phyloP scores from a whole-genome alignment of 495 filamentous ascomycete genomes.

The Penicillium pulvis region DNA sequence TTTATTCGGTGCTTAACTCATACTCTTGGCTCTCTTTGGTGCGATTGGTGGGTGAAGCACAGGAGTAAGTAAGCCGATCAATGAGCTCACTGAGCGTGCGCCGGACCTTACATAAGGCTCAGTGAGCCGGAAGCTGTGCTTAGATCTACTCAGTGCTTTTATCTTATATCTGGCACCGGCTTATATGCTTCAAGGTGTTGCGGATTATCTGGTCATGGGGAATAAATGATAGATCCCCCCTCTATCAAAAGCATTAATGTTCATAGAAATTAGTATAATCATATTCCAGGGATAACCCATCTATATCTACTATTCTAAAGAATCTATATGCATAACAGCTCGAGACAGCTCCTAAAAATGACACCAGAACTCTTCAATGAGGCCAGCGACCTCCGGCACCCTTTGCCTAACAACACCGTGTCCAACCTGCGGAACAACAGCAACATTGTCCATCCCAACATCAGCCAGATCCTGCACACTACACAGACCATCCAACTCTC shows the following conservation, averaged over 20 bases:
- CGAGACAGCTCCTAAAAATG: neutral
- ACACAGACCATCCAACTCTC: conserved; percentile 44
- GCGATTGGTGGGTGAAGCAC: conserved; percentile 4
- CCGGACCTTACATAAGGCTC: too few relatives aligned
- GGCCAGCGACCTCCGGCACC: conserved; percentile 33
- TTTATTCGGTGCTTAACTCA: conserved; percentile 1
- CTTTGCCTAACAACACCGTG: conserved; percentile 42
- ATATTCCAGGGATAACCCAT: neutral
- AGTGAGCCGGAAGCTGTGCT: too few relatives aligned
- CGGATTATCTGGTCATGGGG: neutral
- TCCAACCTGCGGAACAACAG: conserved; percentile 36
- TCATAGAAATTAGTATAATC: neutral
- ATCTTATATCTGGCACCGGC: neutral
- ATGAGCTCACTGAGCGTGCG: too few relatives aligned
- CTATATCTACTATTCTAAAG: neutral
- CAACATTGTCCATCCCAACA: conserved; percentile 40
- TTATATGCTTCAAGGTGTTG: neutral
- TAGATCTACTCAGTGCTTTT: too few relatives aligned
- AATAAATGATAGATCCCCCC: conserved; percentile 1
- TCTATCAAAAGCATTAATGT: neutral
- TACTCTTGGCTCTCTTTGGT: conserved; percentile 1
- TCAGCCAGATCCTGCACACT: conserved; percentile 31
- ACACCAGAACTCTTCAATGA: conserved; percentile 39
- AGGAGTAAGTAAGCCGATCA: neutral
- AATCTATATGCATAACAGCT: neutral